These are phyloP conservation scores for Trichoderma atroviride DNA, from an alignment of 2,329 filamentous ascomycete species.

Conservation along the genomic window DNA sequence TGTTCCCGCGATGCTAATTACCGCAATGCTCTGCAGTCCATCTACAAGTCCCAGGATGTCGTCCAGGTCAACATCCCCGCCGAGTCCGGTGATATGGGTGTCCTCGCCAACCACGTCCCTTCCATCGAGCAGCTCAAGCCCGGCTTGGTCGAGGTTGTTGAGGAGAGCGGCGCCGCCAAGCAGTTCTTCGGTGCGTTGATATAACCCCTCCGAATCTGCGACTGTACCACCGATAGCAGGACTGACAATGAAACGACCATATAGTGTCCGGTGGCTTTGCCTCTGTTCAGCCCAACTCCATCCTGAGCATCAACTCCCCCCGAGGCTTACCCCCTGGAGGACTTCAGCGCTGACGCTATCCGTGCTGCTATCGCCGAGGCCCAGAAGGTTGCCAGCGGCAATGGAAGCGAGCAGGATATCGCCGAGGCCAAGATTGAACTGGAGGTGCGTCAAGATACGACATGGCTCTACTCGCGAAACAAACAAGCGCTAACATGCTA, in stretches of 20 bases:
- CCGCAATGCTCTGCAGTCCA: slow-evolving; percentile 59
- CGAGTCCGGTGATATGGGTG: slow-evolving; percentile 98
- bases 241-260: slow-evolving; percentile 1
- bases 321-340: slow-evolving; percentile 91
- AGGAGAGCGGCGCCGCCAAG: slow-evolving; percentile 88
- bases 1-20: slow-evolving; percentile 49
- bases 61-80: slow-evolving; percentile 99
- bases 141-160: slow-evolving; percentile 90
- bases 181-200: slow-evolving; percentile 90
- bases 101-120: slow-evolving; percentile 97
- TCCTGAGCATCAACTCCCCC: slow-evolving; percentile 96
- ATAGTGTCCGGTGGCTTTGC: slow-evolving; percentile 95
- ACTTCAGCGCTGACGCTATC: slow-evolving; percentile 92
- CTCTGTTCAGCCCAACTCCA: slow-evolving; percentile 91
- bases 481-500: background rate
- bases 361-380: slow-evolving; percentile 89
- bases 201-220: slow-evolving; percentile 24
- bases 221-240: slow-evolving; percentile 4
- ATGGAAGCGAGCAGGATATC: slow-evolving; percentile 94
- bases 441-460: slow-evolving; percentile 66
- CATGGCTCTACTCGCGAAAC: background rate
- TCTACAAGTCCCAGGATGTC: slow-evolving; percentile 69
- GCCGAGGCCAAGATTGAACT: slow-evolving; percentile 99
- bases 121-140: slow-evolving; percentile 99
- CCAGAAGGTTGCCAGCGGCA: slow-evolving; percentile 89